Evolutionary conservation across 192 early-diverging fungal genomes (phyloP), one percentile per base, ranked within the genome.

Genomic region (Umbelopsis sp.): DNA sequence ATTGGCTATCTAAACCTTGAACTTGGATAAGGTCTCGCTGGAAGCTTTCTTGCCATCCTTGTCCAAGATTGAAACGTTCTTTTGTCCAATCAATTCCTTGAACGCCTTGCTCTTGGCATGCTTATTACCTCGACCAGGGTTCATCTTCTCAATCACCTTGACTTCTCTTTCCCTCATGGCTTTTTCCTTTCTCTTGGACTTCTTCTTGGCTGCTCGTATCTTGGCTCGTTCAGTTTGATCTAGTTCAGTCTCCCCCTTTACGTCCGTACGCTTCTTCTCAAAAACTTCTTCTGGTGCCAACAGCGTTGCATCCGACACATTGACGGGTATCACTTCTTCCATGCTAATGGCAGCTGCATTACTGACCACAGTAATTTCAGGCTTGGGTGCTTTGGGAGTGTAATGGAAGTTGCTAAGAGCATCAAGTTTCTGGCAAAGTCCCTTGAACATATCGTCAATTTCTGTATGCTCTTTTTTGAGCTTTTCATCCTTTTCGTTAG

Each of bases 351-450:
- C 91, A 3, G 97, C 90, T 32, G 93, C 90, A 52, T 89, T 90
- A 26, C 87, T 83, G 52, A 90, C 85, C 32, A 97, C 87, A 49
- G 88, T 86, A 45, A 97, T 85, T 66, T 97, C 95, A 8, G 90
- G 78, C n/a, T 86, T 85, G 36, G 85, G 78, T 7, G 91, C 86
- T 70, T 94, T 91, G 41, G 96, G 96, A 38, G 92, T 88, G 82
- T 87, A 98, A 81, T 97, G 94, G 89, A 92, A 97, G 85, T 97
- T 97, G 80, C 91, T 92, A 36, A 99, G 83, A 3, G 95, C 92
- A 72, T 99, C 96, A 1, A 99, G 84, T 77, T 95, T 91, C 52
- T 85, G 74, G 79, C 91, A 95, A 59, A 99, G 78, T 8, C 88
- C 85, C 50, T 86, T 85, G 84, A 94, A 92, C 77, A 96, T 83